Conservation (phyloP, 2,329 filamentous ascomycete species). For the Neonectria coccinea region DNA sequence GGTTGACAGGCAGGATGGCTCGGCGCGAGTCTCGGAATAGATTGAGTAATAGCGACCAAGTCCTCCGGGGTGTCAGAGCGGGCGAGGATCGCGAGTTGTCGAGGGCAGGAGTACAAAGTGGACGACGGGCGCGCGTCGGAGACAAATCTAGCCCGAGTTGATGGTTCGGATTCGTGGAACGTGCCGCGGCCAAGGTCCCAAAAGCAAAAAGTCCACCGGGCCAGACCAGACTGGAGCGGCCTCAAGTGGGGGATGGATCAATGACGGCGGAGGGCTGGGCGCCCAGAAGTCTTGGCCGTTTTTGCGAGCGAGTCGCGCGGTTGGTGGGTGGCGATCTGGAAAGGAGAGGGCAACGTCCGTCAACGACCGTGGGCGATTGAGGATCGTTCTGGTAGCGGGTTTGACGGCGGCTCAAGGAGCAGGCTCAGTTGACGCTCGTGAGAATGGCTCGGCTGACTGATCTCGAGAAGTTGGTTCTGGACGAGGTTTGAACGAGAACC, state of each 20-base stretch:
- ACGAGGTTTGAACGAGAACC: constrained; percentile 15
- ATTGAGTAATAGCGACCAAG: background rate
- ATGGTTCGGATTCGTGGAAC: constrained; percentile 34
- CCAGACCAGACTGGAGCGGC: constrained; percentile 15
- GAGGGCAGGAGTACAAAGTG: constrained; percentile 9
- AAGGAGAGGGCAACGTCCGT: background rate
- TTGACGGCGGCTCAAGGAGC: background rate
- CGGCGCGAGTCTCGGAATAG: background rate
- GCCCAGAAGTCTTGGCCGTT: constrained; percentile 27
- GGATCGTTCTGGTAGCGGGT: background rate
- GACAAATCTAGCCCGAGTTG: constrained; percentile 15
- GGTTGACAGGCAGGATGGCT: constrained; percentile 1
- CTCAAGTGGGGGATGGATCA: constrained; percentile 26
- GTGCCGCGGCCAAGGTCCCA: constrained; percentile 30
- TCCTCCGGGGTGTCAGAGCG: background rate
- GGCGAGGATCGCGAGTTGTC: constrained; percentile 4
- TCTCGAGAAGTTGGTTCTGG: background rate
- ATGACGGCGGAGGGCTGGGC: constrained; percentile 31
- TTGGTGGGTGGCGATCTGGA: constrained; percentile 13
- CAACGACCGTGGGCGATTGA: background rate
- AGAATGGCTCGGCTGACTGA: background rate
- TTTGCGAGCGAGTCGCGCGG: constrained; percentile 11
- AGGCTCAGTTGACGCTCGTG: background rate
- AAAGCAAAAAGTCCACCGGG: constrained; percentile 19
- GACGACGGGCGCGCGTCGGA: constrained; percentile 21